Evolutionary conservation across 176 grass and related monocot species (phyloP).

Genomic region (Carex parvula): DNA sequence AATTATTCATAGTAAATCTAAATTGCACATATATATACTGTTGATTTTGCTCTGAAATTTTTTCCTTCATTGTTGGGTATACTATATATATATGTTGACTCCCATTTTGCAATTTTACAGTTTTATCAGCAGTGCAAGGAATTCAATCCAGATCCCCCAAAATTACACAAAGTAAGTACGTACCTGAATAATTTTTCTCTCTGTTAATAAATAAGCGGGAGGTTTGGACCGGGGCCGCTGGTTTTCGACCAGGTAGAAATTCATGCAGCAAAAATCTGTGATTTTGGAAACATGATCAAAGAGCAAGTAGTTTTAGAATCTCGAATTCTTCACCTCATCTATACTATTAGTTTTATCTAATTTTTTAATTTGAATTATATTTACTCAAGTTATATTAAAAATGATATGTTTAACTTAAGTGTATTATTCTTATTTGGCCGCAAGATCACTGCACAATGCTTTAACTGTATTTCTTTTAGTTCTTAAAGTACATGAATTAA

Average conservation of each 20-base stretch:
- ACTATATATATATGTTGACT: neutral
- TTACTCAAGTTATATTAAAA: neutral
- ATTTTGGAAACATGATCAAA: neutral
- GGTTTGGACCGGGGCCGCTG: neutral
- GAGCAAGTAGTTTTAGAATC: neutral
- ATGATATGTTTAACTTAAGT: neutral
- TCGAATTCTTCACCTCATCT: neutral
- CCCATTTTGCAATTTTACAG: constrained; percentile 28
- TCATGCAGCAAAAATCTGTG: neutral
- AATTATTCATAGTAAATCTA: neutral
- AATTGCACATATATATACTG: constrained; percentile 4
- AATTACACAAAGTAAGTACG: constrained; percentile 59
- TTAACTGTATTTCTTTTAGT: neutral
- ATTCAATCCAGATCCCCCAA: constrained; percentile 65
- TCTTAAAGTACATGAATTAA: neutral
- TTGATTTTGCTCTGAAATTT: neutral
- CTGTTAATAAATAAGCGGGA: neutral
- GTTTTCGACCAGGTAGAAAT: neutral
- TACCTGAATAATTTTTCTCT: neutral
- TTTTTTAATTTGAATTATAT: neutral
- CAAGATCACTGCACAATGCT: neutral
- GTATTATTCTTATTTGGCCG: neutral
- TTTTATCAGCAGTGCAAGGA: constrained; percentile 84
- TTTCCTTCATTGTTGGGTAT: neutral
- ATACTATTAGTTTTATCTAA: neutral